A percentile compares a stretch with the other conserved stretches of the same genome.
Conservation (phyloP, 306 rosid species). For the Lupinus albus region DNA sequence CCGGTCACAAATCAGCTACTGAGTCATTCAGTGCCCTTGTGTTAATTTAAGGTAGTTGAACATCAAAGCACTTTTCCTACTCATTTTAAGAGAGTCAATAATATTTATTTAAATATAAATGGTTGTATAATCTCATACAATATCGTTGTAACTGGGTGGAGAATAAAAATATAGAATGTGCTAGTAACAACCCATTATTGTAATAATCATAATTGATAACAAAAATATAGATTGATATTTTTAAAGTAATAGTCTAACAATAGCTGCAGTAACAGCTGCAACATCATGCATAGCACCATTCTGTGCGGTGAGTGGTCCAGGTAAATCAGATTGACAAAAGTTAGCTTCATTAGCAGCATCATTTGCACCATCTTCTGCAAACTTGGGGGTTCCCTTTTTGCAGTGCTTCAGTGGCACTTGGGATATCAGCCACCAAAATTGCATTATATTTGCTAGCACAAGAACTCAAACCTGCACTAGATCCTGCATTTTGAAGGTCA, state of each 20-base stretch:
- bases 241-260: constrained; percentile 45
- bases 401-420: constrained; percentile 55
- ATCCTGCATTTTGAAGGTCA: constrained; percentile 3
- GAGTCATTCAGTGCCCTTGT: background rate
- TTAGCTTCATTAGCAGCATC: constrained; percentile 51
- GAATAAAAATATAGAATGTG: no score
- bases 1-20: background rate
- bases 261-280: constrained; percentile 44
- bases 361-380: constrained; percentile 46
- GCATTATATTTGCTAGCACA: constrained; percentile 36
- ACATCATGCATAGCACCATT: constrained; percentile 44
- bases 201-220: no score
- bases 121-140: no score
- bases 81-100: no score
- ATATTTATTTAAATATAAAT: no score
- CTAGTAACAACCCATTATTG: background rate
- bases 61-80: no score
- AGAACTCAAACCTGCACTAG: constrained; percentile 30
- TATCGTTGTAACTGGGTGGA: no score
- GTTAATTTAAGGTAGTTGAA: background rate
- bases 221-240: no score
- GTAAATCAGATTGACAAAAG: constrained; percentile 46
- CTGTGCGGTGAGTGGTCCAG: constrained; percentile 36
- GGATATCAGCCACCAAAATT: constrained; percentile 33
- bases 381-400: constrained; percentile 48